These are phyloP conservation scores for Marasmius fiardii DNA, from an alignment of 1,284 basidiomycete species.

Conservation along the genomic window DNA sequence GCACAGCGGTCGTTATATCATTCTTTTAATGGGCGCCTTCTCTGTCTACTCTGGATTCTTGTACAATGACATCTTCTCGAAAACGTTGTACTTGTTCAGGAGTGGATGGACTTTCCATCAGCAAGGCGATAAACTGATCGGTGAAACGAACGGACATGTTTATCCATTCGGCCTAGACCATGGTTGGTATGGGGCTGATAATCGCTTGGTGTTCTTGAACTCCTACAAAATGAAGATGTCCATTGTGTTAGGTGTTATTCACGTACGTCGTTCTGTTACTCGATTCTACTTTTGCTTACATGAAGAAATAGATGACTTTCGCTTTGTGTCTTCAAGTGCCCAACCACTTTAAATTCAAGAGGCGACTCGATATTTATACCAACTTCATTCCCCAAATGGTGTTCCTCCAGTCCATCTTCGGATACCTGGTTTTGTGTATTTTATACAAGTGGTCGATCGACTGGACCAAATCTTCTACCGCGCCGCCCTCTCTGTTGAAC, in stretches of 20 bases:
- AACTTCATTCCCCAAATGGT: constrained; percentile 98
- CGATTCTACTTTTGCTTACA: constrained; percentile 12
- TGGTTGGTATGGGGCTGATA: constrained; percentile 93
- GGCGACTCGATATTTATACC: constrained; percentile 81
- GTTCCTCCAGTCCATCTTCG: constrained; percentile 97
- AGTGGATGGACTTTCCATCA: constrained; percentile 84
- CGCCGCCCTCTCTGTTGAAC: constrained; percentile 89
- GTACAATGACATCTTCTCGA: constrained; percentile 99
- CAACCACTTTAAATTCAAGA: constrained; percentile 93
- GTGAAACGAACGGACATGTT: constrained; percentile 57
- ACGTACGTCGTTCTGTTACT: constrained; percentile 55
- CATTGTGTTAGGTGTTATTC: constrained; percentile 93
- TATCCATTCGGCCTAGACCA: constrained; percentile 97
- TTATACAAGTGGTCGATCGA: constrained; percentile 97
- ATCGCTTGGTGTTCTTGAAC: constrained; percentile 92
- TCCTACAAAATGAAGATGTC: constrained; percentile 99
- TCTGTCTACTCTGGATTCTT: constrained; percentile 96
- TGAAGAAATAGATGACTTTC: constrained; percentile 84
- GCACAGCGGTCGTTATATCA: constrained; percentile 92
- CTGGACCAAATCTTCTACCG: constrained; percentile 73
- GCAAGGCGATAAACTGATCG: constrained; percentile 43
- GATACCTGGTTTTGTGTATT: constrained; percentile 94
- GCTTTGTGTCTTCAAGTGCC: constrained; percentile 94
- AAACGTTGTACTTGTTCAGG: constrained; percentile 83
- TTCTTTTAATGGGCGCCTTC: constrained; percentile 95